These are phyloP conservation scores for Stagonosporopsis vannaccii DNA, from an alignment of 2,329 filamentous ascomycete species.

Conservation along the genomic window DNA sequence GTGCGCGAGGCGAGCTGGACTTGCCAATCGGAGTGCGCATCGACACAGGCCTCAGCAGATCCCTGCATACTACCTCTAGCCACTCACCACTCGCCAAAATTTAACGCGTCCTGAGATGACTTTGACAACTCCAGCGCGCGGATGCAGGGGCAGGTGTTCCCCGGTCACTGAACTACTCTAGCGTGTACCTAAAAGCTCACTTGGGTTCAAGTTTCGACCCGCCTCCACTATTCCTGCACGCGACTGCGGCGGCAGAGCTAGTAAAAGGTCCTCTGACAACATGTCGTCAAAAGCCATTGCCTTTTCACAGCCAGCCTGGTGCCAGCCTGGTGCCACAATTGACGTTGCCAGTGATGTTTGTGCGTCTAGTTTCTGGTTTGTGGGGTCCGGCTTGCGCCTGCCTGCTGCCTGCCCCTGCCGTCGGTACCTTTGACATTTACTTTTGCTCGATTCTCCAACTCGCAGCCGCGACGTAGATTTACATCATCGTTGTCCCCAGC, in stretches of 20 bases:
- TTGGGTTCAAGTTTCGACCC: constrained; percentile 22
- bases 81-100: constrained; percentile 35
- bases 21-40: constrained; percentile 47
- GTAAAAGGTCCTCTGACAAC: constrained; percentile 36
- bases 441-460: constrained; percentile 7
- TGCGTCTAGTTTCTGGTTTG: constrained; percentile 18
- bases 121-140: constrained; percentile 29
- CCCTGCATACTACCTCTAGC: constrained; percentile 36
- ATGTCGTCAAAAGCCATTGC: constrained; percentile 37
- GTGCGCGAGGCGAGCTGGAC: constrained; percentile 23
- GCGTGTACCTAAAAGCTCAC: constrained; percentile 28
- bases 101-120: constrained; percentile 30
- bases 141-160: constrained; percentile 43
- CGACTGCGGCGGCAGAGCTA: constrained; percentile 48
- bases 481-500: not conserved
- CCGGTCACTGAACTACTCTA: constrained; percentile 36
- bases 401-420: constrained; percentile 20
- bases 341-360: constrained; percentile 24
- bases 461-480: not conserved
- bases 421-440: constrained; percentile 17
- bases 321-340: constrained; percentile 22
- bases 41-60: constrained; percentile 27
- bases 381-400: constrained; percentile 27
- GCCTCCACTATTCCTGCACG: constrained; percentile 32
- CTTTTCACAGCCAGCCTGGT: constrained; percentile 25